Conservation (phyloP, 2,329 filamentous ascomycete genomes). For the Exophiala sideris region DNA sequence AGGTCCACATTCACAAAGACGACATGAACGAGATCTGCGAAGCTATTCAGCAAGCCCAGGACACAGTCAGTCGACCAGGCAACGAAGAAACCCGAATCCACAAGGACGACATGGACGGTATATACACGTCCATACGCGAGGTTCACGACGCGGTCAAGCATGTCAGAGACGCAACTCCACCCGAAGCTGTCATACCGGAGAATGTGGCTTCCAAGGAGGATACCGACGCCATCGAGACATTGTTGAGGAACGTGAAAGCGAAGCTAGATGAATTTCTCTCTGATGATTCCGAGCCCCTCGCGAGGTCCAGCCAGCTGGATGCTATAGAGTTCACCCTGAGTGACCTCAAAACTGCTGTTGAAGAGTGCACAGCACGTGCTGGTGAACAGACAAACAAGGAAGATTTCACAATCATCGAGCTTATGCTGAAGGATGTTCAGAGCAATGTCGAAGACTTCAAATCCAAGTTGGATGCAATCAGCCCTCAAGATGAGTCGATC, state of each 20-base stretch:
- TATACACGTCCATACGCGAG: slow-evolving; percentile 43
- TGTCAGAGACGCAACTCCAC: slow-evolving; percentile 41
- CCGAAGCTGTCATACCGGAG: slow-evolving; percentile 34
- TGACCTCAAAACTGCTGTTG: slow-evolving; percentile 71
- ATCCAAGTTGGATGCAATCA: slow-evolving; percentile 37
- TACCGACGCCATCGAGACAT: slow-evolving; percentile 83
- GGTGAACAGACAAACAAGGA: slow-evolving; percentile 69
- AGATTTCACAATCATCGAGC: slow-evolving; percentile 72
- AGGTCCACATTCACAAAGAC: slow-evolving; percentile 44
- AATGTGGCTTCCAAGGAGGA: slow-evolving; percentile 73
- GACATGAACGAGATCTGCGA: slow-evolving; percentile 47
- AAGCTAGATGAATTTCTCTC: slow-evolving; percentile 75
- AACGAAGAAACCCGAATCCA: slow-evolving; percentile 38
- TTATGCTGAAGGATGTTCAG: slow-evolving; percentile 74
- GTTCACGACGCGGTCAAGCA: slow-evolving; percentile 57
- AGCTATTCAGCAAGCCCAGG: slow-evolving; percentile 53
- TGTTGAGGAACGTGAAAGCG: slow-evolving; percentile 83
- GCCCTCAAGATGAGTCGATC: slow-evolving; percentile 54
- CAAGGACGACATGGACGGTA: slow-evolving; percentile 46
- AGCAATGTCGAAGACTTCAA: slow-evolving; percentile 69
- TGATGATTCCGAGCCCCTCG: slow-evolving; percentile 64
- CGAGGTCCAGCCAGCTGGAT: slow-evolving; percentile 60
- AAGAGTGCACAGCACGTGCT: slow-evolving; percentile 63
- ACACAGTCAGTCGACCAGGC: slow-evolving; percentile 34
- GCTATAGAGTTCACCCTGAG: slow-evolving; percentile 65